Conservation (phyloP, 192 early-diverging fungal species). For the Chytriomyces confervae region DNA sequence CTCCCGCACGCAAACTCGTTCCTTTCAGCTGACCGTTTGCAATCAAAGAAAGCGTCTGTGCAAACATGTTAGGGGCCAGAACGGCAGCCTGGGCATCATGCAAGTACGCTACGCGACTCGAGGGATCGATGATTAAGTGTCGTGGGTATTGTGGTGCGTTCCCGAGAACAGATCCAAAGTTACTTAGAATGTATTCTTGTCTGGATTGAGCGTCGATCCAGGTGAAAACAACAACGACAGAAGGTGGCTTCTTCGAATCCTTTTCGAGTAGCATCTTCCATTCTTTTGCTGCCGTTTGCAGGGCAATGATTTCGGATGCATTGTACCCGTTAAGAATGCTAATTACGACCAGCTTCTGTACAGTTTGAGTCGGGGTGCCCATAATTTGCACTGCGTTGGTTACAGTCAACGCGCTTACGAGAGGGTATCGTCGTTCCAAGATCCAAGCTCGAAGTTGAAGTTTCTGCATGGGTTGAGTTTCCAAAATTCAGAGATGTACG, state of each 20-base stretch:
- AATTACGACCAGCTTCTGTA: constrained; percentile 63
- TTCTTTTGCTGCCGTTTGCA: constrained; percentile 12
- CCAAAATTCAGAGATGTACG: neutral
- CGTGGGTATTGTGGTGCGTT: neutral
- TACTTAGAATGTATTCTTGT: constrained; percentile 18
- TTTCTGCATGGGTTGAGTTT: neutral
- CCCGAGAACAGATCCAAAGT: constrained; percentile 7
- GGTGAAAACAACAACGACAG: constrained; percentile 20
- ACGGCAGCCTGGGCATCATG: too few relatives aligned
- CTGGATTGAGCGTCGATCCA: constrained; percentile 27
- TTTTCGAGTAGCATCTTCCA: neutral
- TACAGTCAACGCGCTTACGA: constrained; percentile 61
- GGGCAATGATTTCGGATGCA: neutral
- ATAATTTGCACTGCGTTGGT: constrained; percentile 72
- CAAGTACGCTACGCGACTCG: too few relatives aligned
- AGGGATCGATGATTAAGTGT: neutral
- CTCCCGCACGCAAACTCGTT: too few relatives aligned
- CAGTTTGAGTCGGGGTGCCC: constrained; percentile 40
- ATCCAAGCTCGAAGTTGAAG: constrained; percentile 26
- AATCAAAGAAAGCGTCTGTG: too few relatives aligned
- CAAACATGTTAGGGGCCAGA: too few relatives aligned
- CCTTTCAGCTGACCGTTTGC: too few relatives aligned
- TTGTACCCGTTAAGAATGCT: constrained; percentile 55
- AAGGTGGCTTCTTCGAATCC: neutral
- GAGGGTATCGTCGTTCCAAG: constrained; percentile 26